Conservation (phyloP, 2,329 filamentous ascomycete genomes). For the Metarhizium humberi region DNA sequence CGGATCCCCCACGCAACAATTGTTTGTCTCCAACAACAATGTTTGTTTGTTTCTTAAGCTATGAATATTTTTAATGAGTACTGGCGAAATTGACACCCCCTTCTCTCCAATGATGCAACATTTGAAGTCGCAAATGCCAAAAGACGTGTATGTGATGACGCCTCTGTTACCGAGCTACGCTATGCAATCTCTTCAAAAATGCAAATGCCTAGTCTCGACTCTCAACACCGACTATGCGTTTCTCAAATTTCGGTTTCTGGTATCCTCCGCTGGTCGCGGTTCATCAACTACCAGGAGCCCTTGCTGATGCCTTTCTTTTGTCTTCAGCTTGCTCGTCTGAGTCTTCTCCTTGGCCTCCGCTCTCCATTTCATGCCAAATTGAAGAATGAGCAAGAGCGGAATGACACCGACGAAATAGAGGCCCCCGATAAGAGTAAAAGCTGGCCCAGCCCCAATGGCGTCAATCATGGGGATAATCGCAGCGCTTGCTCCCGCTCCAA, state of each 20-base stretch:
- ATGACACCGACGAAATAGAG: slow-evolving; percentile 31
- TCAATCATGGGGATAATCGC: slow-evolving; percentile 43
- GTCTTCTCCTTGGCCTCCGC: slow-evolving; percentile 19
- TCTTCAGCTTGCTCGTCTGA: slow-evolving; percentile 11
- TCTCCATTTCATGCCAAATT: slow-evolving; percentile 34
- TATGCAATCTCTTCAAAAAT: background rate
- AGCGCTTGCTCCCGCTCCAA: slow-evolving; percentile 44
- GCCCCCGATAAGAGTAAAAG: slow-evolving; percentile 37
- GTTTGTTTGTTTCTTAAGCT: no score
- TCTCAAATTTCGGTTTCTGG: no score
- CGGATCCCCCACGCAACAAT: no score
- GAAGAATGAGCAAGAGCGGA: slow-evolving; percentile 30
- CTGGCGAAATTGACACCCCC: no score
- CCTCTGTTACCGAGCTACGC: no score
- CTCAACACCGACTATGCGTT: no score
- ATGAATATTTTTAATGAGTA: no score
- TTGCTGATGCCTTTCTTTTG: background rate
- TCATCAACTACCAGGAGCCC: background rate
- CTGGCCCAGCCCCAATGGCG: slow-evolving; percentile 40
- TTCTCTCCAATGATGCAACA: no score
- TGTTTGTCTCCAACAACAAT: no score
- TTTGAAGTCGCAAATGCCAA: no score
- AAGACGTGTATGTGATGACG: no score
- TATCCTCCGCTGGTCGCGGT: no score
- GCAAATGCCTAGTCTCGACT: background rate